Evolutionary conservation across 441 rosid species (phyloP).

Genomic region (Metrosideros polymorpha): DNA sequence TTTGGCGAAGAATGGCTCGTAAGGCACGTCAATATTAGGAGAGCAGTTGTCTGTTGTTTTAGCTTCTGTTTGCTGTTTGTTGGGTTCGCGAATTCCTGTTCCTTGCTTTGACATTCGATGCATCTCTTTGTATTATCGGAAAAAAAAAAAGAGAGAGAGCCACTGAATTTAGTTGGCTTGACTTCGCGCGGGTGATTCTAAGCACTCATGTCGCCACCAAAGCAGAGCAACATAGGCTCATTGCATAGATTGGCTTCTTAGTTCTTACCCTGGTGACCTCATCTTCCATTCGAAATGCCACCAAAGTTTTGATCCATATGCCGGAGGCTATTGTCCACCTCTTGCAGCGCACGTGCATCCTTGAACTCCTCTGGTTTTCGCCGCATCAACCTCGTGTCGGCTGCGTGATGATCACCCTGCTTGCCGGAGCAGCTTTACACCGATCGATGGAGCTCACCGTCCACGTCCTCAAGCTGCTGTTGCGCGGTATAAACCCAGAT

Average conservation of each 20-base stretch:
- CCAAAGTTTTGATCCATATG: background rate
- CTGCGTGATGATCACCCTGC: background rate
- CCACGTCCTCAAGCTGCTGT: background rate
- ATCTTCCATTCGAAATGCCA: background rate
- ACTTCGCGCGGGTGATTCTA: background rate
- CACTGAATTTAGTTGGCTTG: background rate
- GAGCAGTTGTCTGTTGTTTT: background rate
- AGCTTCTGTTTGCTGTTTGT: background rate
- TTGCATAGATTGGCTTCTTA: background rate
- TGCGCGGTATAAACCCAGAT: background rate
- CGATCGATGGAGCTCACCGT: background rate
- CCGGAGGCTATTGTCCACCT: background rate
- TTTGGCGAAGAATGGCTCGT: background rate
- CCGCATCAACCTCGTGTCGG: background rate
- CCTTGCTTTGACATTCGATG: background rate
- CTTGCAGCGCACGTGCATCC: background rate
- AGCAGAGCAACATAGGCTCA: background rate
- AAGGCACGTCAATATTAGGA: background rate
- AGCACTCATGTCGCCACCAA: background rate
- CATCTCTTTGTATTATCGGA: background rate
- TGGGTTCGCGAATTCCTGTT: background rate
- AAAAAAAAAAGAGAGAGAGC: background rate
- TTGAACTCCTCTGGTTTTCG: background rate
- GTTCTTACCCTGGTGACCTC: background rate
- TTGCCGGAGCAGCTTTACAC: background rate